phyloP scores from a whole-genome alignment of 164 flowering plant species.

The Chimonanthus praecox region DNA sequence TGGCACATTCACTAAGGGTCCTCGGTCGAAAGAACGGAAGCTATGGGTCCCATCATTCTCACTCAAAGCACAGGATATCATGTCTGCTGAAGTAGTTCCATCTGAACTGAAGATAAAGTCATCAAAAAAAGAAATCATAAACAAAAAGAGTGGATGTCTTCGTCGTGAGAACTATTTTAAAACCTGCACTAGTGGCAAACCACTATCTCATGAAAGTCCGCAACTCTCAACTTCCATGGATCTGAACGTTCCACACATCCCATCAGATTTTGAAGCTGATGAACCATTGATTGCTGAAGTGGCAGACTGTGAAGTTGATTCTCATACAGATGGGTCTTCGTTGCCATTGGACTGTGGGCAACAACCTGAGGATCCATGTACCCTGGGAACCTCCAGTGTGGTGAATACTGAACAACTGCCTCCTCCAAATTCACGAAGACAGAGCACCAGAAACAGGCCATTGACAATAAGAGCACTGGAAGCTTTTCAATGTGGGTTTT shows the following conservation, averaged over 20 bases:
- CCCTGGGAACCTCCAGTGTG: slow-evolving; percentile 10
- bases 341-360: neutral
- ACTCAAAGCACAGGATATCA: slow-evolving; percentile 14
- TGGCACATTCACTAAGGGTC: slow-evolving; percentile 8
- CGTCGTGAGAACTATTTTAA: slow-evolving; percentile 6
- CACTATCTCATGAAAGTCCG: slow-evolving; percentile 19
- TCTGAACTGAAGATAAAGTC: slow-evolving; percentile 23
- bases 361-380: neutral
- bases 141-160: slow-evolving; percentile 20
- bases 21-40: slow-evolving; percentile 18
- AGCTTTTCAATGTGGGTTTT: slow-evolving; percentile 53
- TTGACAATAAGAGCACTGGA: slow-evolving; percentile 57
- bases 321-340: neutral
- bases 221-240: slow-evolving; percentile 30
- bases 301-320: slow-evolving; percentile 17
- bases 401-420: slow-evolving; percentile 22
- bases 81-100: slow-evolving; percentile 9
- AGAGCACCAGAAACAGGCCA: slow-evolving; percentile 67
- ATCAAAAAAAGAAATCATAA: slow-evolving; percentile 20
- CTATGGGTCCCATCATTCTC: slow-evolving; percentile 9
- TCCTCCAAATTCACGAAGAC: slow-evolving; percentile 33
- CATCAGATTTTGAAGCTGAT: slow-evolving; percentile 28
- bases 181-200: slow-evolving; percentile 3
- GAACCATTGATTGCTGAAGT: slow-evolving; percentile 14
- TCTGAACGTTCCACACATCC: slow-evolving; percentile 40